Conservation (phyloP, 164 flowering plant species). For the Amborella trichopoda region DNA sequence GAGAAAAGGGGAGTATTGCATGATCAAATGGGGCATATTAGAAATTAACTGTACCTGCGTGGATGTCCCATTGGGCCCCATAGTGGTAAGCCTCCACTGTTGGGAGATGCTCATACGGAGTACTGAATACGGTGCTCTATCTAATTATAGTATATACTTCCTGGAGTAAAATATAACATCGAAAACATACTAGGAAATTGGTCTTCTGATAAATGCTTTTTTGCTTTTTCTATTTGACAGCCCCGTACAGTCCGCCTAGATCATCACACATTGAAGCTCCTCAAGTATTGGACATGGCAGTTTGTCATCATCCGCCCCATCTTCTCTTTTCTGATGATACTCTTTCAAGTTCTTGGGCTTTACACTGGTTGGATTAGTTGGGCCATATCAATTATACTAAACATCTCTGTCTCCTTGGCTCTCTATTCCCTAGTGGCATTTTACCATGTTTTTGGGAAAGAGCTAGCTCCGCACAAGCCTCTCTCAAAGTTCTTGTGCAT, state of each 20-base stretch:
- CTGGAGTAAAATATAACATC: too few relatives aligned
- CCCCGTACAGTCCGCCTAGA: constrained; percentile 60
- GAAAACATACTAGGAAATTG: too few relatives aligned
- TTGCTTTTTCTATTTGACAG: too few relatives aligned
- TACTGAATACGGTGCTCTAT: too few relatives aligned
- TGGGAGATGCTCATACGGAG: too few relatives aligned
- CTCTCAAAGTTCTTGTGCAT: constrained; percentile 90
- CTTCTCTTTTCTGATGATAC: constrained; percentile 79
- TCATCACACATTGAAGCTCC: constrained; percentile 54
- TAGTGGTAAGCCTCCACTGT: too few relatives aligned
- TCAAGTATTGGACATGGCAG: constrained; percentile 97
- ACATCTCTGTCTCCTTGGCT: constrained; percentile 78
- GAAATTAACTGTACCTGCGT: too few relatives aligned
- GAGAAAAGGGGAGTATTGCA: too few relatives aligned
- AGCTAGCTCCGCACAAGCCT: constrained; percentile 87
- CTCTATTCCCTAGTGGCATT: constrained; percentile 80
- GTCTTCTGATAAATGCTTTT: too few relatives aligned
- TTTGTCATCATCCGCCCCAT: constrained; percentile 82
- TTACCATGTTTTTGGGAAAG: constrained; percentile 90
- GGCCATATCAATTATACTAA: constrained; percentile 81
- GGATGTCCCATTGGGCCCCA: too few relatives aligned
- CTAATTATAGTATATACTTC: too few relatives aligned
- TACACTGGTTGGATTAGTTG: constrained; percentile 89
- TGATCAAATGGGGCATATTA: too few relatives aligned
- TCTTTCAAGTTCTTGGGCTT: constrained; percentile 56